These are phyloP conservation scores for Multifurca ochricompacta DNA, from an alignment of 768 basidiomycete genomes.

Conservation along the genomic window DNA sequence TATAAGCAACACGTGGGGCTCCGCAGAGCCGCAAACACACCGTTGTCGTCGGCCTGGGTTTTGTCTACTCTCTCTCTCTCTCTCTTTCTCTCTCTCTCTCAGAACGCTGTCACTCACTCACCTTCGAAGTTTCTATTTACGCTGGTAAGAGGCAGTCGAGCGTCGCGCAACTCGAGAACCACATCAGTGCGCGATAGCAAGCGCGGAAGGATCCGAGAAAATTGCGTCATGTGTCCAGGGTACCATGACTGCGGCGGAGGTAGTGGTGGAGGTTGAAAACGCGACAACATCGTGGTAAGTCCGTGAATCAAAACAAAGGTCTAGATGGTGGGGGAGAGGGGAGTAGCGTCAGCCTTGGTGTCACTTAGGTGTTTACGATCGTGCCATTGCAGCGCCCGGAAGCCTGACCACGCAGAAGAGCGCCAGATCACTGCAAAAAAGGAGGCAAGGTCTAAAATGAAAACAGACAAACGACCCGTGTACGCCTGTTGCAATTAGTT, in stretches of 20 bases:
- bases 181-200: conserved; percentile 79
- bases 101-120: conserved; percentile 31
- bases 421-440: neutral
- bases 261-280: conserved; percentile 40
- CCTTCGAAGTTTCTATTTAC: conserved; percentile 88
- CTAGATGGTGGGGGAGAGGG: neutral
- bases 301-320: neutral
- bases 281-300: conserved; percentile 27
- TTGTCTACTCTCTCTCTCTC: conserved; percentile 4
- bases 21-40: neutral
- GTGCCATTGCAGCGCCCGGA: conserved; percentile 3
- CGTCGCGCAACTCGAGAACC: conserved; percentile 91
- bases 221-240: conserved; percentile 92
- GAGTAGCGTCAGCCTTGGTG: neutral
- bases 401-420: neutral
- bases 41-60: neutral
- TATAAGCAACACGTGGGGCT: conserved; percentile 1
- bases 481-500: neutral
- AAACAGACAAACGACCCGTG: neutral
- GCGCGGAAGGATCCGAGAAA: conserved; percentile 65
- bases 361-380: conserved; percentile 13
- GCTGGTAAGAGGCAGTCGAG: conserved; percentile 86
- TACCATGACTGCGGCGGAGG: conserved; percentile 86
- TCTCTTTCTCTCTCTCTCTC: conserved; percentile 8
- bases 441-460: neutral